These are phyloP conservation scores for Handroanthus guayacan DNA, from an alignment of 257 asterid species.

Conservation along the genomic window DNA sequence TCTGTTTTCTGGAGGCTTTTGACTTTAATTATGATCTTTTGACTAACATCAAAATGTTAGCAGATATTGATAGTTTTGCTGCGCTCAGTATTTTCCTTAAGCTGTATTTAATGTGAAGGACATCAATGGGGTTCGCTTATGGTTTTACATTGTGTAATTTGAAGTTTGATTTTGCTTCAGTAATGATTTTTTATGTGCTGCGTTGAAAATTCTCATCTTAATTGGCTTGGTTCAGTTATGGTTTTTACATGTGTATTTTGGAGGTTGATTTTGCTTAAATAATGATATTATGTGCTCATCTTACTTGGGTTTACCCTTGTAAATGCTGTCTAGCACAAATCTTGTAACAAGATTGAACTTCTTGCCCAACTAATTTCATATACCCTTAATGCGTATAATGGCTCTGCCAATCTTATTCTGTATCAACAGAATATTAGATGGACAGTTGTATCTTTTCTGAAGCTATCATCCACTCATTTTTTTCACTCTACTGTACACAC, in stretches of 20 bases:
- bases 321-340: neutral
- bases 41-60: conserved; percentile 2
- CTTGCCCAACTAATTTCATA: neutral
- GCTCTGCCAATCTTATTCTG: conserved; percentile 20
- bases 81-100: neutral
- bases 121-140: neutral
- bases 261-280: neutral
- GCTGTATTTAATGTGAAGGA: conserved; percentile 17
- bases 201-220: neutral
- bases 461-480: neutral
- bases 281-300: neutral
- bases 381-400: neutral
- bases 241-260: neutral
- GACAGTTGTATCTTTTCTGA: neutral
- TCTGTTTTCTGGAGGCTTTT: neutral
- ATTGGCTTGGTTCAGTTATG: neutral
- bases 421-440: neutral
- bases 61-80: conserved; percentile 17
- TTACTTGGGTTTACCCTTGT: conserved; percentile 2
- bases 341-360: conserved; percentile 4
- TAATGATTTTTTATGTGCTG: neutral
- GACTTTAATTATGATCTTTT: neutral
- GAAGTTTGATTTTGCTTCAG: neutral
- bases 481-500: neutral
- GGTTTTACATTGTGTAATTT: neutral